phyloP scores from a whole-genome alignment of 805 yeast species.

The Monosporozyma unispora region DNA sequence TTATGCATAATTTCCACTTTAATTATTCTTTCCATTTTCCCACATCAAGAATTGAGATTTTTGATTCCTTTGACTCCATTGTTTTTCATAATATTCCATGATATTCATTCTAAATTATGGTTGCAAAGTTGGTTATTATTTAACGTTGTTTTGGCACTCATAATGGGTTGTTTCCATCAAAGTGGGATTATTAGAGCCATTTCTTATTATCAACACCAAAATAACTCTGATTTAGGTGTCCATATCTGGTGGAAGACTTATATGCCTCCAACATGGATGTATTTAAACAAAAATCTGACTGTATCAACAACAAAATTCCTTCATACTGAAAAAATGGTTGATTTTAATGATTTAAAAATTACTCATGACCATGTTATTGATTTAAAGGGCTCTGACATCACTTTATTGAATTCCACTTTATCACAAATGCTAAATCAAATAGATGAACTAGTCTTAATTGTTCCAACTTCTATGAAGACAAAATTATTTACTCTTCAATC shows the following conservation, averaged over 20 bases:
- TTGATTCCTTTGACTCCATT: constrained; percentile 72
- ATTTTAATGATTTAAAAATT: constrained; percentile 9
- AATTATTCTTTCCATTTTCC: constrained; percentile 53
- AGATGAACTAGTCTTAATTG: constrained; percentile 9
- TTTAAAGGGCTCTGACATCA: constrained; percentile 37
- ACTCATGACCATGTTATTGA: constrained; percentile 31
- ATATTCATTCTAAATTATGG: constrained; percentile 29
- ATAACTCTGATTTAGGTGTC: constrained; percentile 21
- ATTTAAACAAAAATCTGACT: constrained; percentile 26
- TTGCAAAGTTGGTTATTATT: constrained; percentile 49
- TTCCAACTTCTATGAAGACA: constrained; percentile 14
- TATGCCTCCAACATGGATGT: constrained; percentile 85
- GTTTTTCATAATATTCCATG: constrained; percentile 39
- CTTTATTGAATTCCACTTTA: constrained; percentile 19
- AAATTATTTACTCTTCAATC: constrained; percentile 2
- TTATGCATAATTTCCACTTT: constrained; percentile 57
- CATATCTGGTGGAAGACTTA: constrained; percentile 91
- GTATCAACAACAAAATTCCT: constrained; percentile 17
- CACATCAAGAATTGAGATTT: constrained; percentile 93
- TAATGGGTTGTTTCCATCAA: constrained; percentile 83
- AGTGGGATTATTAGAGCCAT: constrained; percentile 77
- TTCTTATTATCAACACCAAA: constrained; percentile 28
- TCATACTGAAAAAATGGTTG: constrained; percentile 17
- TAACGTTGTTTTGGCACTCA: constrained; percentile 46
- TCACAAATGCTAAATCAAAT: constrained; percentile 7